Evolutionary conservation across 163 green algal genomes (phyloP), one percentile per base, ranked within the genome.

Genomic region (Trebouxia gelatinosa): DNA sequence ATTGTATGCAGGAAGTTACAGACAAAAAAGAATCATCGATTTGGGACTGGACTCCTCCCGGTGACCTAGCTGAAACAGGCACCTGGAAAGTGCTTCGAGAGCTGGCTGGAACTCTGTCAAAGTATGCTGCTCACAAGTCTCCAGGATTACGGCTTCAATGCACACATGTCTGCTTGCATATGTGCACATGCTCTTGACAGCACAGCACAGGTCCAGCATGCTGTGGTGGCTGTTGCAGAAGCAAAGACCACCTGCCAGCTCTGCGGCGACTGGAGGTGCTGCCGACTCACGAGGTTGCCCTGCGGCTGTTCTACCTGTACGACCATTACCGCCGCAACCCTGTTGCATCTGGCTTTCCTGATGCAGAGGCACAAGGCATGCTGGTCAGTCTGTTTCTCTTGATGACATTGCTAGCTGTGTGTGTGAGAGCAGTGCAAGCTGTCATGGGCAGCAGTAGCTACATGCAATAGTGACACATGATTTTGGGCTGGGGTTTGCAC

Each of bases 61-160:
- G 68, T 19, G 40, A 76, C 19, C 40, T 61, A 26, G 68, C 68
- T 62, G 68, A 61, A 39, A 76, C 40, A 31, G 68, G 38, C 39
- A 43, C 46, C 17, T 76, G 68, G 68, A 76, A 76, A 28, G 68
- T 76, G n/a, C 68, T 76, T 7, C 32, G 46, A 11, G 43, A 76
- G 4, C 40, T 76, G 17, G 43, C 68, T n/a, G 46, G 43, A 29
- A 76, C 40, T 21, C 19, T 76, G 28, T 64, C 68, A 31, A 61
- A 61, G 68, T 76, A 23, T 40, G 66, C 23, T 9, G 48, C 48
- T 28, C 19, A 3, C 48, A 59, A 7, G 48, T 23, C 48, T 59
- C 48, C 48, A 59, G 48, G 26, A 59, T 23, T 23, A 29, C 48
- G 26, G 2, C 48, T 61, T 26, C 9, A 17, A 35, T 58, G 38